These are phyloP conservation scores for Candida mattraensis DNA, from an alignment of 805 yeast genomes.

Conservation along the genomic window DNA sequence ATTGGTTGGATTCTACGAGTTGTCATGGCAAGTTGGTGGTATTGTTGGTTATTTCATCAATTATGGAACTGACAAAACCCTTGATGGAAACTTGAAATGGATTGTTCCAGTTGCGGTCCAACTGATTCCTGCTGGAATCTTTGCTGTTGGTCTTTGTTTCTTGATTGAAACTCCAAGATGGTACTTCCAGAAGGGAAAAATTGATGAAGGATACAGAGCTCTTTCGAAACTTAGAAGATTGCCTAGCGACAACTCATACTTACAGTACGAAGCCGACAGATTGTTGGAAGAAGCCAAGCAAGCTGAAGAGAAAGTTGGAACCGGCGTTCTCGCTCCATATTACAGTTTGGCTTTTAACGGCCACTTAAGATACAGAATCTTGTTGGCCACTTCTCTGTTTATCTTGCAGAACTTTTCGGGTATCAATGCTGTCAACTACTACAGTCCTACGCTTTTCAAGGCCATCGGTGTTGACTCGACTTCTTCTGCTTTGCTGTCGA, in stretches of 20 bases:
- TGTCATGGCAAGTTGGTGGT: slow-evolving; percentile 35
- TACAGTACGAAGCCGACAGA: slow-evolving; percentile 55
- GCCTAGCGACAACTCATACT: slow-evolving; percentile 41
- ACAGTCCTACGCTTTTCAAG: slow-evolving; percentile 45
- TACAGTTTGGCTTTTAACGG: slow-evolving; percentile 37
- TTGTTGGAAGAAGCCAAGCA: slow-evolving; percentile 51
- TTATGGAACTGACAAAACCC: slow-evolving; percentile 27
- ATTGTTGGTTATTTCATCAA: slow-evolving; percentile 31
- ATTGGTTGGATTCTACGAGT: slow-evolving; percentile 58
- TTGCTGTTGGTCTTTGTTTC: slow-evolving; percentile 41
- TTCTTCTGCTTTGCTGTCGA: slow-evolving; percentile 26
- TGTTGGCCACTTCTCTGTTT: slow-evolving; percentile 23
- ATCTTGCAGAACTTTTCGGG: slow-evolving; percentile 34
- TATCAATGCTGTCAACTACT: slow-evolving; percentile 47
- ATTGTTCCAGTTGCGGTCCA: slow-evolving; percentile 49
- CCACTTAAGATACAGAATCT: slow-evolving; percentile 23
- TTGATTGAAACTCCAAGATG: slow-evolving; percentile 57
- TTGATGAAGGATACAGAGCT: slow-evolving; percentile 43
- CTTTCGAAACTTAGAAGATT: slow-evolving; percentile 37
- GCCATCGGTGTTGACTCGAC: slow-evolving; percentile 37
- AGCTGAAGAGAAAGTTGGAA: slow-evolving; percentile 4
- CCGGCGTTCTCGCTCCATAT: slow-evolving; percentile 4
- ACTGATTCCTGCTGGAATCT: slow-evolving; percentile 44
- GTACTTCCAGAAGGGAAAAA: slow-evolving; percentile 43
- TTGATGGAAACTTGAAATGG: slow-evolving; percentile 28